phyloP scores from a whole-genome alignment of 1,284 basidiomycete genomes.

The Fomitopsis schrenkii region DNA sequence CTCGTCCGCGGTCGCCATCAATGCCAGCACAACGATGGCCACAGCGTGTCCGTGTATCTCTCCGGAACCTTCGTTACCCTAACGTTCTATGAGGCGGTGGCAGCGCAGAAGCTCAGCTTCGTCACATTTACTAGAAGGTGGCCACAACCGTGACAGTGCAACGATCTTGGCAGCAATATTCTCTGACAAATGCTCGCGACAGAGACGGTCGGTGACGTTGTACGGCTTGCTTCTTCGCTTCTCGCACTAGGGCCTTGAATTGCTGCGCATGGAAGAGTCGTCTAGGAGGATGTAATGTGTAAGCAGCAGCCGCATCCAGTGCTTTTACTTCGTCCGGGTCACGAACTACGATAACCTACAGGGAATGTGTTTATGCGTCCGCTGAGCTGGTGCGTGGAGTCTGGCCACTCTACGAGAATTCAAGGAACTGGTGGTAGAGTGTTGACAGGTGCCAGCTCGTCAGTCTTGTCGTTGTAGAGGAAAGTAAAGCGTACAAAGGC shows the following conservation, averaged over 20 bases:
- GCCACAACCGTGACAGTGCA: too few relatives aligned
- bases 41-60: too few relatives aligned
- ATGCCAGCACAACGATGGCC: too few relatives aligned
- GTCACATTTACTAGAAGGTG: too few relatives aligned
- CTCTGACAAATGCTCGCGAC: not conserved
- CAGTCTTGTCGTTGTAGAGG: not conserved
- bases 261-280: not conserved
- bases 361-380: not conserved
- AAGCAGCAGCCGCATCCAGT: not conserved
- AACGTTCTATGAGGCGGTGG: too few relatives aligned
- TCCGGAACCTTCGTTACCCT: too few relatives aligned
- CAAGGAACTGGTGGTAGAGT: not conserved
- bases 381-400: not conserved
- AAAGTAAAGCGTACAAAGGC: not conserved
- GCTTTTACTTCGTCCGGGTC: not conserved
- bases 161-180: not conserved
- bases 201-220: not conserved
- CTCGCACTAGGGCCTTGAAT: not conserved
- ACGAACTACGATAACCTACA: not conserved
- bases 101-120: too few relatives aligned
- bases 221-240: not conserved
- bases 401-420: too few relatives aligned
- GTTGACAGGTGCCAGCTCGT: not conserved
- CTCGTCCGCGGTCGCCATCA: not conserved
- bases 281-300: not conserved